Percentiles rank a stretch among this genome's conserved stretches.
Evolutionary conservation across 345 rosid genomes (phyloP).

Genomic region (Lepidium sativum): DNA sequence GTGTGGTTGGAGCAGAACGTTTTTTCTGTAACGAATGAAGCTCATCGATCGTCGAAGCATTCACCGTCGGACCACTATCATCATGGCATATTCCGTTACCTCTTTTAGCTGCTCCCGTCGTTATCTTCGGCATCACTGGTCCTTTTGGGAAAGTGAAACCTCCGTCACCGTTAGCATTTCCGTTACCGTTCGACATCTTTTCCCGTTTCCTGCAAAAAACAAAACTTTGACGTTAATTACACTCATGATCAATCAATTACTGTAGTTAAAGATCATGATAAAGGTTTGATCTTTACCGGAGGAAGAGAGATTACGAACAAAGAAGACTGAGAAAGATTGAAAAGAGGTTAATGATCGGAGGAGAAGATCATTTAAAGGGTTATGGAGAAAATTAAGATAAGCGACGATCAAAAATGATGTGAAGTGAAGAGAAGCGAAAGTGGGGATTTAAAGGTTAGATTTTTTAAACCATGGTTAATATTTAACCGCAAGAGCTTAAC

Average conservation of each 20-base stretch:
- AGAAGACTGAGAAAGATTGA: no score
- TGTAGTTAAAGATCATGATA: neutral
- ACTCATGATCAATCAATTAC: neutral
- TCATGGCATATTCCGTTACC: slow-evolving; percentile 52
- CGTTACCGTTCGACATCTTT: slow-evolving; percentile 13
- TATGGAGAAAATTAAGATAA: neutral
- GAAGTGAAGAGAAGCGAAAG: slow-evolving; percentile 14
- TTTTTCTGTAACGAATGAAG: slow-evolving; percentile 91
- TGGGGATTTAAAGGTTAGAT: slow-evolving; percentile 24
- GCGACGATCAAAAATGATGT: slow-evolving; percentile 10
- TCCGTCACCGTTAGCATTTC: slow-evolving; percentile 32
- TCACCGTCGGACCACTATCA: slow-evolving; percentile 65
- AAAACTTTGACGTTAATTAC: neutral
- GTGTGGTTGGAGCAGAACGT: slow-evolving; percentile 76
- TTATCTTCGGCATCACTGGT: slow-evolving; percentile 28
- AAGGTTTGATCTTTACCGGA: neutral
- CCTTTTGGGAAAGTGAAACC: slow-evolving; percentile 32
- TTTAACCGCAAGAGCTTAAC: neutral
- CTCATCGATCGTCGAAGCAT: slow-evolving; percentile 83
- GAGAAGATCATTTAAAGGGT: slow-evolving; percentile 9
- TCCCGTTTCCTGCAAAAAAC: neutral
- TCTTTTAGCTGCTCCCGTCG: slow-evolving; percentile 28
- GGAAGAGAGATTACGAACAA: slow-evolving; percentile 3
- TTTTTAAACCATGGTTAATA: slow-evolving; percentile 13
- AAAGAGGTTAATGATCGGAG: slow-evolving; percentile 20